phyloP scores from a whole-genome alignment of 2,329 filamentous ascomycete genomes.

The Cytospora schulzeri region DNA sequence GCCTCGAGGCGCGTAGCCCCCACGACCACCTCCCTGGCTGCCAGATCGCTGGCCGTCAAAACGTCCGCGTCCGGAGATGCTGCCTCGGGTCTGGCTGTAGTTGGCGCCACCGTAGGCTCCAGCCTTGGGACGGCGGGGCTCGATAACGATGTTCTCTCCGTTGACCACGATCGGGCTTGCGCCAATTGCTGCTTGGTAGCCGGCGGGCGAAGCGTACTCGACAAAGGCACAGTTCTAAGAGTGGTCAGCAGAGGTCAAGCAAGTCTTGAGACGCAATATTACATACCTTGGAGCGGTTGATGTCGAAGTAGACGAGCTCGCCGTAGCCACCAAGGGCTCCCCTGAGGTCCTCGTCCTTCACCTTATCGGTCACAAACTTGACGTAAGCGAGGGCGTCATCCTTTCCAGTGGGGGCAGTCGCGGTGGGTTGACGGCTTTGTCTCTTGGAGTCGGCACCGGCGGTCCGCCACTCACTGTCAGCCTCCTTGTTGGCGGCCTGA shows the following conservation, averaged over 20 bases:
- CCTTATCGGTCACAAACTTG: constrained; percentile 91
- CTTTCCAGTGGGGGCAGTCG: constrained; percentile 64
- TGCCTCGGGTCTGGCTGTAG: constrained; percentile 64
- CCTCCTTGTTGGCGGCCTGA: constrained; percentile 53
- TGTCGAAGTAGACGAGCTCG: constrained; percentile 71
- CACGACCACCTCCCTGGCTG: constrained; percentile 63
- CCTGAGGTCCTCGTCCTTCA: constrained; percentile 71
- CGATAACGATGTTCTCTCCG: constrained; percentile 80
- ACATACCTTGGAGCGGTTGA: constrained; percentile 80
- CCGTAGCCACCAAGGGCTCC: constrained; percentile 72
- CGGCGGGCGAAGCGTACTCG: constrained; percentile 81
- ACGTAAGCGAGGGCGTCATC: constrained; percentile 85
- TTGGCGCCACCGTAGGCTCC: constrained; percentile 71
- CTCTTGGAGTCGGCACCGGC: constrained; percentile 83
- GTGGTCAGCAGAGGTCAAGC: constrained; percentile 30
- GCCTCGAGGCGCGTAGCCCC: constrained; percentile 66
- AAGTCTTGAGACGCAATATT: neutral
- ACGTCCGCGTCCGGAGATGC: constrained; percentile 63
- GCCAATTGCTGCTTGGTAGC: constrained; percentile 78
- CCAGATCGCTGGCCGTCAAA: constrained; percentile 62
- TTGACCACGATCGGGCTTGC: constrained; percentile 86
- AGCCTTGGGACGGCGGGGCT: constrained; percentile 82
- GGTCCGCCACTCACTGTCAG: constrained; percentile 80
- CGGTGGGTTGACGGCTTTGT: constrained; percentile 70
- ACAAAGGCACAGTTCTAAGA: constrained; percentile 92